Conservation (phyloP, 2,329 filamentous ascomycete genomes). For the Penicillium italicum region DNA sequence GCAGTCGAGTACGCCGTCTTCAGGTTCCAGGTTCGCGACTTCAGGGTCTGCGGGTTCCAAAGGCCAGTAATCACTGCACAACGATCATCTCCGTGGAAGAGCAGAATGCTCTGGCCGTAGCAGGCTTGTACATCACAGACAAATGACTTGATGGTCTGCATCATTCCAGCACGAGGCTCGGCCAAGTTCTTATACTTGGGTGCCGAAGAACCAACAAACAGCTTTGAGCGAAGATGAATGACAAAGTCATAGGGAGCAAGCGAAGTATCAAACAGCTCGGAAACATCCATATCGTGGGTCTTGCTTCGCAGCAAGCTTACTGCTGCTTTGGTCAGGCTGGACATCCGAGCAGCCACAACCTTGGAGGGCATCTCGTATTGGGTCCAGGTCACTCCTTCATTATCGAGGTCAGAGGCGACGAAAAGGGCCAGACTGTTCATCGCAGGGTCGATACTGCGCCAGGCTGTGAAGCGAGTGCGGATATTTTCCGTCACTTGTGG, state of each 20-base stretch:
- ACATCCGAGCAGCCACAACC: conserved; percentile 80
- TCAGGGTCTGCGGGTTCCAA: conserved; percentile 56
- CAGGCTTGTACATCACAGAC: conserved; percentile 62
- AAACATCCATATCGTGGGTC: conserved; percentile 53
- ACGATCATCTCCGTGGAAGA: conserved; percentile 67
- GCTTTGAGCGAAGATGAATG: conserved; percentile 63
- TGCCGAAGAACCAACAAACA: conserved; percentile 38
- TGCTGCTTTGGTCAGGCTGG: conserved; percentile 73
- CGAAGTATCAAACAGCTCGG: conserved; percentile 67
- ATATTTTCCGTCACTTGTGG: conserved; percentile 60
- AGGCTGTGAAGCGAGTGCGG: conserved; percentile 70
- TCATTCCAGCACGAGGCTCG: conserved; percentile 48
- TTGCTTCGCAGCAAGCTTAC: conserved; percentile 57
- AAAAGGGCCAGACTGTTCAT: conserved; percentile 83
- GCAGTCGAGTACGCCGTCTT: conserved; percentile 39
- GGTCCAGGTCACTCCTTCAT: conserved; percentile 76
- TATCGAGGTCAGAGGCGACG: conserved; percentile 73
- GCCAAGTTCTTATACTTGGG: conserved; percentile 75
- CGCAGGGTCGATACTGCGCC: conserved; percentile 81
- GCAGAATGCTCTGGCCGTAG: conserved; percentile 68
- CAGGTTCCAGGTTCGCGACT: conserved; percentile 34
- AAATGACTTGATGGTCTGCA: conserved; percentile 61
- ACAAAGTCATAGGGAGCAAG: conserved; percentile 80
- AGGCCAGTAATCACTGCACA: conserved; percentile 60
- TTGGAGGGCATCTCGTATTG: conserved; percentile 66